A percentile compares a stretch with the other conserved stretches of the same genome.
phyloP scores from a whole-genome alignment of 192 early-diverging fungal genomes.

The Gamsiella multidivaricata region DNA sequence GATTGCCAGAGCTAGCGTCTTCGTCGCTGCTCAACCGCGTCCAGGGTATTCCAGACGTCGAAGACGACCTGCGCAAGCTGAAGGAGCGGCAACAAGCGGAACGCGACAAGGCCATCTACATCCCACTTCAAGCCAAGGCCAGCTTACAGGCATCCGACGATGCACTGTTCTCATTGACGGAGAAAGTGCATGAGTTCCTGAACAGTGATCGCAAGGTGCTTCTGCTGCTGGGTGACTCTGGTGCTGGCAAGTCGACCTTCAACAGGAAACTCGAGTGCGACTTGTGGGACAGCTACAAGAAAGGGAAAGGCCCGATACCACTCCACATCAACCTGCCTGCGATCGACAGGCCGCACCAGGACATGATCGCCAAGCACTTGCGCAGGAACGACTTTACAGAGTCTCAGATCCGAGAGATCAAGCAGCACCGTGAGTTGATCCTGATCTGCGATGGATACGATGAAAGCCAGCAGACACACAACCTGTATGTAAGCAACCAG shows the following conservation, averaged over 20 bases:
- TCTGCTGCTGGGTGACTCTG: constrained; percentile 2
- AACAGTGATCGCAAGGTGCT: not conserved
- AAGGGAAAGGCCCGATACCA: not conserved
- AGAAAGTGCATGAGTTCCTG: not conserved
- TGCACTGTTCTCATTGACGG: not conserved
- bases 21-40: not conserved
- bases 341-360: not conserved
- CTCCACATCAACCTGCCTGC: not conserved
- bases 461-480: not conserved
- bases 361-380: constrained; percentile 9
- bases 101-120: not conserved
- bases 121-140: constrained; percentile 6
- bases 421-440: not conserved
- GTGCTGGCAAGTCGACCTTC: constrained; percentile 19
- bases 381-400: not conserved
- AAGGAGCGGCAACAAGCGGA: not conserved
- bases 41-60: not conserved
- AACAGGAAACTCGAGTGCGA: not conserved
- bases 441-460: constrained; percentile 29
- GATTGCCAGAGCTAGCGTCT: not conserved
- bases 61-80: not conserved
- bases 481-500: not conserved
- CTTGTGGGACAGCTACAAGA: not conserved
- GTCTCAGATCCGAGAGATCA: constrained; percentile 4
- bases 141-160: constrained; percentile 3